Conservation (phyloP, 257 asterid genomes). For the Nicotiana paniculata region DNA sequence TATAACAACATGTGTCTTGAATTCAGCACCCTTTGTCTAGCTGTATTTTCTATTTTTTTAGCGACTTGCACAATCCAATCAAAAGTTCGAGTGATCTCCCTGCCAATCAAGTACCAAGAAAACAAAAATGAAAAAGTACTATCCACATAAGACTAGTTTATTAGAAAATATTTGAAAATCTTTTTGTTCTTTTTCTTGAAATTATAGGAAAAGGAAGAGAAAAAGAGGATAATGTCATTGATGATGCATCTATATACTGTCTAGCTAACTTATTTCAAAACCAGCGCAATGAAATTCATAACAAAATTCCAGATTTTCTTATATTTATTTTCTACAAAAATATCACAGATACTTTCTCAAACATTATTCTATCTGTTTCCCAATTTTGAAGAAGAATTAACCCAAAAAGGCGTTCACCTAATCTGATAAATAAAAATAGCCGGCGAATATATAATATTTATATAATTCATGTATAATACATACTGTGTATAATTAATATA, state of each 20-base stretch:
- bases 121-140: no score
- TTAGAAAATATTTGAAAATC: background rate
- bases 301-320: background rate
- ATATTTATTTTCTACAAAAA: background rate
- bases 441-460: no score
- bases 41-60: background rate
- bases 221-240: background rate
- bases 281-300: background rate
- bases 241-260: background rate
- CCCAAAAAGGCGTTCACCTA: no score
- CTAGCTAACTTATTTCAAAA: background rate
- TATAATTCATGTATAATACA: no score
- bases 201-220: background rate
- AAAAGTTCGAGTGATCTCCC: background rate
- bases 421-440: no score
- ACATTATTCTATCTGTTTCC: background rate
- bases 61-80: background rate
- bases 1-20: background rate
- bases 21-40: background rate
- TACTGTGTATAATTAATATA: no score
- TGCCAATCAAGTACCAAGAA: background rate
- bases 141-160: background rate
- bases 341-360: background rate
- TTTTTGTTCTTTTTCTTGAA: background rate
- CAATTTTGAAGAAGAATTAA: background rate